A percentile compares a stretch with the other conserved stretches of the same genome.
Conservation (phyloP, 1,284 basidiomycete genomes). For the Cystobasidium pallidum region DNA sequence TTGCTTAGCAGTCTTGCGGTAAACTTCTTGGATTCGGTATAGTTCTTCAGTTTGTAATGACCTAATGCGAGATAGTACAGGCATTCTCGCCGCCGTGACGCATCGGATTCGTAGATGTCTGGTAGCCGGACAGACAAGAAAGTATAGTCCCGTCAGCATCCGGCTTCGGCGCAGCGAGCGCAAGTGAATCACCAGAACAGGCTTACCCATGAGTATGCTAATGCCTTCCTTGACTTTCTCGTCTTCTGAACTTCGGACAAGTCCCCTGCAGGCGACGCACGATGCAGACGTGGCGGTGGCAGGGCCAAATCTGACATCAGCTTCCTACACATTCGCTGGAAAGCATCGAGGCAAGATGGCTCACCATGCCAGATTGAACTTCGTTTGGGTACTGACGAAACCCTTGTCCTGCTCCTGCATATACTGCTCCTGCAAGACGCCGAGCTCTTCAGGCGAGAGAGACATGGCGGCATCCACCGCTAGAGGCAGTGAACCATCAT, state of each 20-base stretch:
- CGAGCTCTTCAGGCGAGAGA: conserved; percentile 45
- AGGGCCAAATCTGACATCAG: conserved; percentile 3
- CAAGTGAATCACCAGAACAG: background rate
- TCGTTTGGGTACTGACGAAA: conserved; percentile 91
- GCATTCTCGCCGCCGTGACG: conserved; percentile 87
- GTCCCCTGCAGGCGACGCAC: conserved; percentile 66
- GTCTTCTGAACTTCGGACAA: conserved; percentile 81
- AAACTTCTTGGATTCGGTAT: conserved; percentile 87
- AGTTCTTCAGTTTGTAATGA: conserved; percentile 96
- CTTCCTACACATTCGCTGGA: conserved; percentile 5
- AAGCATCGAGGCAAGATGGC: background rate
- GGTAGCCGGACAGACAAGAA: conserved; percentile 8
- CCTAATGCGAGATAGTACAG: conserved; percentile 96
- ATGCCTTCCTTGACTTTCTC: conserved; percentile 90
- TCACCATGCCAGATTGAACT: conserved; percentile 86
- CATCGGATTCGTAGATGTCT: conserved; percentile 93
- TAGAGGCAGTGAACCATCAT: conserved; percentile 21
- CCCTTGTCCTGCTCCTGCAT: conserved; percentile 52
- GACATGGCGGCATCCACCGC: conserved; percentile 42
- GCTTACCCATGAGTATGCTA: conserved; percentile 80
- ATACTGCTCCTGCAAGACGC: conserved; percentile 47
- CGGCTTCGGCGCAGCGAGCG: background rate
- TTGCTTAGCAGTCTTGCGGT: conserved; percentile 92
- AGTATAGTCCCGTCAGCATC: background rate
- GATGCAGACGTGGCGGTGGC: conserved; percentile 2